Evolutionary conservation across 2,329 filamentous ascomycete genomes (phyloP).

Genomic region (Ceratocystis papillata): DNA sequence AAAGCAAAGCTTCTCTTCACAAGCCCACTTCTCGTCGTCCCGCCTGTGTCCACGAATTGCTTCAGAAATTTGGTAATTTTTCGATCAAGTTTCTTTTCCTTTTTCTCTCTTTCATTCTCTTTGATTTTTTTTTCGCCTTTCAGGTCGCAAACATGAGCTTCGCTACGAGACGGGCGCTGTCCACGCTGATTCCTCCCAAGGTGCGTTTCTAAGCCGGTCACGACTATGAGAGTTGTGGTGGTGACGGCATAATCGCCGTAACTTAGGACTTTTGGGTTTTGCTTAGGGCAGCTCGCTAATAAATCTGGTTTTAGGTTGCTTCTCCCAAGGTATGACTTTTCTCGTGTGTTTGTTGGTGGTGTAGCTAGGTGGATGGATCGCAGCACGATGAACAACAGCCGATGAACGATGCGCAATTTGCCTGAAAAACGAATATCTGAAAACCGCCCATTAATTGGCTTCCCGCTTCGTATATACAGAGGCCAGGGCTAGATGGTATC

Average conservation of each 20-base stretch:
- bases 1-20: conserved; percentile 22
- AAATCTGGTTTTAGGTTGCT: conserved; percentile 48
- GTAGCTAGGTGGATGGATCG: too few species aligned
- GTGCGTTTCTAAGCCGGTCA: conserved; percentile 40
- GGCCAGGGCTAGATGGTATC: too few species aligned
- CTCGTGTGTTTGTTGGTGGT: conserved; percentile 16
- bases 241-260: too few species aligned
- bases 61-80: conserved; percentile 16
- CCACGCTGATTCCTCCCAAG: conserved; percentile 98
- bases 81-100: conserved; percentile 16
- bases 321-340: conserved; percentile 63
- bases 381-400: too few species aligned
- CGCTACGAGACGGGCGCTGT: conserved; percentile 81
- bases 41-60: conserved; percentile 24
- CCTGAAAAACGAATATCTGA: too few species aligned
- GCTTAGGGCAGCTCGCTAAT: too few species aligned
- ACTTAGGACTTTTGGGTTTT: too few species aligned
- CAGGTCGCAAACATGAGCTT: conserved; percentile 58
- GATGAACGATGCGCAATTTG: too few species aligned
- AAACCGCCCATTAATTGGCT: too few species aligned
- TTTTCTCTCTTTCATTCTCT: conserved; percentile 14
- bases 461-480: too few species aligned
- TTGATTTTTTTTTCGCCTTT: background rate
- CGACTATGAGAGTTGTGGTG: too few species aligned
- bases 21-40: conserved; percentile 20